phyloP scores from a whole-genome alignment of 352 stramenopile species.

The Pythium guiyangense region DNA sequence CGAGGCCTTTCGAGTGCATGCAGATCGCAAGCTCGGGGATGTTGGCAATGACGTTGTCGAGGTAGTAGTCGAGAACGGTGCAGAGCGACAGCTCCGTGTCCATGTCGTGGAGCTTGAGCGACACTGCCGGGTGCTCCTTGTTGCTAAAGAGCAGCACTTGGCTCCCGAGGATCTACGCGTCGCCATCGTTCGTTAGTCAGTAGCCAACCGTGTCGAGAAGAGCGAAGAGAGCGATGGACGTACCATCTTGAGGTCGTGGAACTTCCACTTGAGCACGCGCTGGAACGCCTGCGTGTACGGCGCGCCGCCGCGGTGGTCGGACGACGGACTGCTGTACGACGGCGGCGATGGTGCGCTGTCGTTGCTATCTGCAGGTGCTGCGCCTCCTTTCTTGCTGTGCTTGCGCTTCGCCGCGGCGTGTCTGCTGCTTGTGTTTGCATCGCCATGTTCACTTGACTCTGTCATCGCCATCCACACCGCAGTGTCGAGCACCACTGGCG shows the following conservation, averaged over 20 bases:
- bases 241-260: slow-evolving; percentile 86
- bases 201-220: neutral
- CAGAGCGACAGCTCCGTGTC: slow-evolving; percentile 79
- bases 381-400: neutral
- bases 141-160: slow-evolving; percentile 84
- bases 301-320: slow-evolving; percentile 13
- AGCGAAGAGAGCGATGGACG: neutral
- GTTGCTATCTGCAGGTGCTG: slow-evolving; percentile 5
- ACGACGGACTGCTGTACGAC: slow-evolving; percentile 13
- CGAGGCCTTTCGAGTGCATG: slow-evolving; percentile 82
- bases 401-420: slow-evolving; percentile 2
- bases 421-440: neutral
- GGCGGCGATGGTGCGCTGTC: slow-evolving; percentile 11
- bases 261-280: slow-evolving; percentile 83
- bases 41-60: slow-evolving; percentile 87
- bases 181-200: neutral
- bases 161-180: slow-evolving; percentile 63
- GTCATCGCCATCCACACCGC: neutral
- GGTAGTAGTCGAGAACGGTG: slow-evolving; percentile 82
- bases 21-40: slow-evolving; percentile 84
- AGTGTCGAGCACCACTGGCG: neutral
- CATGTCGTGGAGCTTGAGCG: slow-evolving; percentile 81
- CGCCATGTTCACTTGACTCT: neutral
- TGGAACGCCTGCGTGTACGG: slow-evolving; percentile 43
- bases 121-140: slow-evolving; percentile 77